These are phyloP conservation scores for Candida coleopterorum DNA, from an alignment of 805 yeast species.

Conservation along the genomic window DNA sequence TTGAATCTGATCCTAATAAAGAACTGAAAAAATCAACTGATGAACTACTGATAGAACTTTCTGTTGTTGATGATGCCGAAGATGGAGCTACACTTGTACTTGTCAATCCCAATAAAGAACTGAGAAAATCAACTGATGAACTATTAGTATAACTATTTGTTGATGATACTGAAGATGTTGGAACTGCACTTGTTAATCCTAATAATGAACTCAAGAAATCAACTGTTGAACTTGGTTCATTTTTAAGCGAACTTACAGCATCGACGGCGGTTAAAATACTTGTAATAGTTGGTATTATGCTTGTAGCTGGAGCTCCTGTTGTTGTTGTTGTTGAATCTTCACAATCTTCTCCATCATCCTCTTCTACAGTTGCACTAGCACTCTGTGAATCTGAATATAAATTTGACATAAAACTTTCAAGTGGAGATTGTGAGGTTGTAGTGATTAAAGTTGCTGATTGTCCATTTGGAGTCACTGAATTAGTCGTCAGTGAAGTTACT, in stretches of 20 bases:
- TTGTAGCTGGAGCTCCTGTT: slow-evolving; percentile 4
- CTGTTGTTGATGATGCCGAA: neutral
- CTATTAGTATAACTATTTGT: neutral
- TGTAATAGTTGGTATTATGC: neutral
- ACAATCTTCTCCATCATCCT: slow-evolving; percentile 14
- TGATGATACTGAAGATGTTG: neutral
- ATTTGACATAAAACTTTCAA: slow-evolving; percentile 1
- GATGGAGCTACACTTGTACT: no score
- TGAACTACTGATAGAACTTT: no score
- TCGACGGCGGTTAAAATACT: neutral
- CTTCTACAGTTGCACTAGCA: slow-evolving; percentile 2
- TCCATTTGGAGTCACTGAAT: slow-evolving; percentile 5
- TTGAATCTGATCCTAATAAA: neutral
- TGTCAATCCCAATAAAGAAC: neutral
- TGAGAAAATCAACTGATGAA: neutral
- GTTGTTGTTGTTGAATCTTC: slow-evolving; percentile 2
- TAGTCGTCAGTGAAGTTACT: slow-evolving; percentile 6
- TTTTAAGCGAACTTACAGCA: neutral
- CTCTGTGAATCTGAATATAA: neutral
- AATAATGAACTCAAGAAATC: neutral
- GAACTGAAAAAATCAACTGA: neutral
- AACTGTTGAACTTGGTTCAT: neutral
- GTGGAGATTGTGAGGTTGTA: neutral
- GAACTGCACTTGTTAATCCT: neutral
- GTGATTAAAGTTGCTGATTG: neutral